Base-by-base conservation (phyloP, 768 basidiomycete genomes). In the Rhizopogon rudus region DNA sequence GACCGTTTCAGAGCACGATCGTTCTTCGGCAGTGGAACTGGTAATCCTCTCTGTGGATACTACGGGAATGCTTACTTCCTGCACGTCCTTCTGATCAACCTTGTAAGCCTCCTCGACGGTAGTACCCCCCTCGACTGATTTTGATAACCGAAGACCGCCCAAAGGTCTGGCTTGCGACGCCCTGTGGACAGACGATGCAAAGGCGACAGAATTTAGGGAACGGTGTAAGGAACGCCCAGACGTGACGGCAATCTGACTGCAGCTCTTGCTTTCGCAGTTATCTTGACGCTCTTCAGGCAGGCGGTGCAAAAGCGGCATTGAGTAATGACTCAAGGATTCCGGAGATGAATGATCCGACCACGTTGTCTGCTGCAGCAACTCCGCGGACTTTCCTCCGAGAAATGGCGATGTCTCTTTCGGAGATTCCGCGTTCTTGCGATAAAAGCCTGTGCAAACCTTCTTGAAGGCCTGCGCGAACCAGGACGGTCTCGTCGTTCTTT, bases 261-360 rank as follows among this genome's bases (percentile, higher is more conserved):
- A 53, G 37, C 56, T 44, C 51, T 70, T 58, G 51, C 63, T 70
- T 53, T 63, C 54, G 44, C 44, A 31, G 4, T 62, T 63, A 33
- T 71, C 63, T 17, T 64, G 66, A 2, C 28, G 49, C 52, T 71
- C 68, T 57, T 70, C 68, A 1, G 66, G 70, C 61, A 70, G 68
- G 20, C 66, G 57, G 22, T 52, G 40, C 56, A 70, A 44, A 56
- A 58, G 41, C 9, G 58, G 59, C 43, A 62, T 69, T 22, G 63
- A 42, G 12, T 56, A 42, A 13, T 56, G 33, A 31, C 22, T 40
- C 12, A 57, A 62, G 42, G 65, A 69, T 20, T 51, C 56, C 40
- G 53, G 49, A 6, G 54, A 58, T 7, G 66, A 54, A 48, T 71
- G 69, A 51, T 64, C 60, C 45, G 68, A 70, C 68, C 67, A 67